These are phyloP conservation scores for Candida jianshihensis DNA, from an alignment of 805 yeast genomes.

Conservation along the genomic window DNA sequence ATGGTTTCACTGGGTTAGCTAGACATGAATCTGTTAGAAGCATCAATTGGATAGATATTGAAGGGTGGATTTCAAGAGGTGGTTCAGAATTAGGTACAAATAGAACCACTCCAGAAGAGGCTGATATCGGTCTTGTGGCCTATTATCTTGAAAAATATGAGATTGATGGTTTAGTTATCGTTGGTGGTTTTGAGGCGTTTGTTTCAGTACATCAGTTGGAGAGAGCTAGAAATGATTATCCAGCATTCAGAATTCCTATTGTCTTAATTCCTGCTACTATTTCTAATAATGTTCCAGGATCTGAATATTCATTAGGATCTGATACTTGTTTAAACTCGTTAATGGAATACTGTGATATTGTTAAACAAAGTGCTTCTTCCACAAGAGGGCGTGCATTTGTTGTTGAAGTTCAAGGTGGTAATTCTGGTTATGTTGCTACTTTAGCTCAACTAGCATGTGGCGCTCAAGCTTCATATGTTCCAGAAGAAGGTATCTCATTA, in stretches of 20 bases:
- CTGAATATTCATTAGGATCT: slow-evolving; percentile 70
- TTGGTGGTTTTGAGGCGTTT: slow-evolving; percentile 82
- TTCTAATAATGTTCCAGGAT: slow-evolving; percentile 77
- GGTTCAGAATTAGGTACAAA: slow-evolving; percentile 98
- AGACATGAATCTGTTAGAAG: slow-evolving; percentile 79
- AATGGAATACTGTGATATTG: slow-evolving; percentile 70
- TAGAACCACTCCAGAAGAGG: slow-evolving; percentile 61
- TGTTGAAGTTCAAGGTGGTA: slow-evolving; percentile 82
- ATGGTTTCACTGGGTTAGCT: slow-evolving; percentile 88
- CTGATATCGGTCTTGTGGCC: slow-evolving; percentile 65
- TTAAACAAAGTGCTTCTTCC: slow-evolving; percentile 73
- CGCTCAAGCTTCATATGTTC: slow-evolving; percentile 69
- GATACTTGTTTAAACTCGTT: slow-evolving; percentile 71
- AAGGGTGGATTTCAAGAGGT: slow-evolving; percentile 82
- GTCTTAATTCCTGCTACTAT: slow-evolving; percentile 74
- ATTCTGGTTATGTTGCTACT: slow-evolving; percentile 73
- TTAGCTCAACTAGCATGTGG: slow-evolving; percentile 64
- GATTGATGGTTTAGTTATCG: slow-evolving; percentile 63
- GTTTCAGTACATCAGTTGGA: slow-evolving; percentile 63
- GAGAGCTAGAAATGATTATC: slow-evolving; percentile 51
- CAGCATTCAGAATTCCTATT: slow-evolving; percentile 73
- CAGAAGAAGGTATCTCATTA: slow-evolving; percentile 61
- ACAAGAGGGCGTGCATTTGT: slow-evolving; percentile 74
- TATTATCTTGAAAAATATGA: slow-evolving; percentile 62
- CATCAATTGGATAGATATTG: slow-evolving; percentile 78